Conservation (phyloP, 2,329 filamentous ascomycete genomes). For the Penicillium sp. region DNA sequence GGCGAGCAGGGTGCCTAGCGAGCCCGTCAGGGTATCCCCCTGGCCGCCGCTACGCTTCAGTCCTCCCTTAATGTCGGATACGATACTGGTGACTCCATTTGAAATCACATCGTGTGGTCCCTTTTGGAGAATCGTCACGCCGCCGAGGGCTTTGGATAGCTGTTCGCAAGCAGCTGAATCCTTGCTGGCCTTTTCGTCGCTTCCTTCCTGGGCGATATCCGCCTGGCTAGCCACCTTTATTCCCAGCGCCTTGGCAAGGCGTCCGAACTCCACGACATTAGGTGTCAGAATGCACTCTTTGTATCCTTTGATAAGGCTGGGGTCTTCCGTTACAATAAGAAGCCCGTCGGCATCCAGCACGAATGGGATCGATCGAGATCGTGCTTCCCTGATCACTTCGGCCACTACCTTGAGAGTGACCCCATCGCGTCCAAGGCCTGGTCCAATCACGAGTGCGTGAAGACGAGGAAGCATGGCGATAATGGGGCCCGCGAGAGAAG, state of each 20-base stretch:
- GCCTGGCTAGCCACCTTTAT: conserved; percentile 52
- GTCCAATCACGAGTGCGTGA: conserved; percentile 88
- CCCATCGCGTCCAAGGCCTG: conserved; percentile 81
- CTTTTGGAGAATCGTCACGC: conserved; percentile 90
- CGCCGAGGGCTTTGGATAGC: conserved; percentile 71
- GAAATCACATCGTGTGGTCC: conserved; percentile 76
- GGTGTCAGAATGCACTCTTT: conserved; percentile 82
- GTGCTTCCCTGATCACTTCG: conserved; percentile 72
- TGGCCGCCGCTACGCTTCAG: conserved; percentile 89
- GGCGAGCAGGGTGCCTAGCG: conserved; percentile 78
- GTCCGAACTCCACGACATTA: conserved; percentile 87
- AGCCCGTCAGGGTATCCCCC: conserved; percentile 89
- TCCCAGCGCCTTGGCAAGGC: conserved; percentile 70
- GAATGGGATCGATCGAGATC: conserved; percentile 65
- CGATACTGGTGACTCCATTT: conserved; percentile 69
- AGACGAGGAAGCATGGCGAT: conserved; percentile 77
- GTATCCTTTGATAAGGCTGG: conserved; percentile 75
- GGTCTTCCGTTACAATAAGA: conserved; percentile 68
- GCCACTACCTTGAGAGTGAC: conserved; percentile 85
- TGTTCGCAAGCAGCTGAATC: conserved; percentile 59
- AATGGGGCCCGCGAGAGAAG: conserved; percentile 64
- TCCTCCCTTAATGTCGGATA: conserved; percentile 74
- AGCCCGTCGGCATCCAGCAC: conserved; percentile 91
- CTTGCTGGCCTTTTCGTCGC: conserved; percentile 44
- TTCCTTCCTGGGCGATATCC: conserved; percentile 35